Base-by-base conservation (phyloP, 176 grass and related monocot genomes). In the Tillandsia leiboldiana region DNA sequence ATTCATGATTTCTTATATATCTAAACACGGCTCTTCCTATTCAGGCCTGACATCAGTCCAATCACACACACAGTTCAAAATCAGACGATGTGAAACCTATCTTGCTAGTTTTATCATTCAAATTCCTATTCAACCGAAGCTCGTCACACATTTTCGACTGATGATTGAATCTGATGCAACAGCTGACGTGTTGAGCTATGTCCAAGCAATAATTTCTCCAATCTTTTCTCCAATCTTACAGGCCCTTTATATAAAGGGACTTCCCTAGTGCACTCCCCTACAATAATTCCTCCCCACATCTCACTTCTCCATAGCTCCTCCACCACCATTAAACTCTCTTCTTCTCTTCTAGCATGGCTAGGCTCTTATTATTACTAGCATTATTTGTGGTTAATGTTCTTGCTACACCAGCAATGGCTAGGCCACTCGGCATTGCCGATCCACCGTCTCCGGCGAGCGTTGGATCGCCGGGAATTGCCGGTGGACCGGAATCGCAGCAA, bases 391-490 rank as follows among this genome's bases (percentile, higher is more conserved):
- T 75, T 11, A 42, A 73, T 51, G 14, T 8, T 28, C 42, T 66
- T 64, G 14, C 48, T 3, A 64, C 10, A 42, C 17, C 50, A 52
- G 73, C 68, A 26, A 50, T 24, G 65, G 79, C 71, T 24, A 87
- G 91, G 71, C 54, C 67, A 12, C 72, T 93, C 61, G 77, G 56
- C 51, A 65, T 80, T 26, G 83, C 81, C 0, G 87, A 82, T 56
- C 57, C 81, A 22, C 83, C 86, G 2, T 66, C 48, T 7, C 4
- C 69, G 5, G 13, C 63, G 64, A 69, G 49, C 8, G 13, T 27
- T 8, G 48, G 20, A 6, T 53, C 1, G 52, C 23, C 64, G 0
- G 42, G 13, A 49, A 9, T 76, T 14, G 48, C 74, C 2, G 78
- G 52, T 9, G n/a, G 68, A 9, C 82, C 79, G 10, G 63, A 70